These are phyloP conservation scores for Perkinsus olseni DNA, from an alignment of 169 alveolate species.

Conservation along the genomic window DNA sequence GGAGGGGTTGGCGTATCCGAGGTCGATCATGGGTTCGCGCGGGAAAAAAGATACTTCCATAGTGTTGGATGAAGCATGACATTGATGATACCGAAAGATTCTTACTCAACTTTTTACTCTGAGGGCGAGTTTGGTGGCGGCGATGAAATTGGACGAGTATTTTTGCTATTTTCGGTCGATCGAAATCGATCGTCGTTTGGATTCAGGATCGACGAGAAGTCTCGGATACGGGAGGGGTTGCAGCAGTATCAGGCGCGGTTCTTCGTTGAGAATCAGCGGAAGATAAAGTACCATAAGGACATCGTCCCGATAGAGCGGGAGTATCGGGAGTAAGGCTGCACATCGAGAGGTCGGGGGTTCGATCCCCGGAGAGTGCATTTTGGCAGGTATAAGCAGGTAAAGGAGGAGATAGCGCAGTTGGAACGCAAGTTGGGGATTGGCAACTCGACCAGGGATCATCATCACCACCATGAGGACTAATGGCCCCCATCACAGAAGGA, in stretches of 20 bases:
- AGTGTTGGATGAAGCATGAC: too few species aligned
- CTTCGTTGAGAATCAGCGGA: conserved; percentile 65
- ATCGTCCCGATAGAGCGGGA: conserved; percentile 76
- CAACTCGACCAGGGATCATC: background rate
- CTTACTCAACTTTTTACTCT: too few species aligned
- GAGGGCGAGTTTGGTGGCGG: too few species aligned
- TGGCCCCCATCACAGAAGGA: too few species aligned
- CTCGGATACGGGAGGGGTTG: conserved; percentile 56
- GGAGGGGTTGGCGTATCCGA: too few species aligned
- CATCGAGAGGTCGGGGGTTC: background rate
- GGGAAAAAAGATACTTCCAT: too few species aligned
- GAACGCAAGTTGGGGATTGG: background rate
- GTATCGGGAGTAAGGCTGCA: conserved; percentile 52
- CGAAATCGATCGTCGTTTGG: background rate
- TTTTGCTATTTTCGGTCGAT: too few species aligned
- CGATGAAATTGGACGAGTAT: too few species aligned
- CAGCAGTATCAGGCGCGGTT: conserved; percentile 71
- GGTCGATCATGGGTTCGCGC: too few species aligned
- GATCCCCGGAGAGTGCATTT: background rate
- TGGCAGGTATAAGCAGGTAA: background rate
- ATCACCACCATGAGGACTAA: background rate
- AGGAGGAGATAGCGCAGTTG: background rate
- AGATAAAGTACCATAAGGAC: conserved; percentile 74
- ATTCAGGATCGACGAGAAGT: conserved; percentile 39
- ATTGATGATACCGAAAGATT: too few species aligned